These are phyloP conservation scores for Thielaviopsis populi DNA, from an alignment of 2,329 filamentous ascomycete species.

Conservation along the genomic window DNA sequence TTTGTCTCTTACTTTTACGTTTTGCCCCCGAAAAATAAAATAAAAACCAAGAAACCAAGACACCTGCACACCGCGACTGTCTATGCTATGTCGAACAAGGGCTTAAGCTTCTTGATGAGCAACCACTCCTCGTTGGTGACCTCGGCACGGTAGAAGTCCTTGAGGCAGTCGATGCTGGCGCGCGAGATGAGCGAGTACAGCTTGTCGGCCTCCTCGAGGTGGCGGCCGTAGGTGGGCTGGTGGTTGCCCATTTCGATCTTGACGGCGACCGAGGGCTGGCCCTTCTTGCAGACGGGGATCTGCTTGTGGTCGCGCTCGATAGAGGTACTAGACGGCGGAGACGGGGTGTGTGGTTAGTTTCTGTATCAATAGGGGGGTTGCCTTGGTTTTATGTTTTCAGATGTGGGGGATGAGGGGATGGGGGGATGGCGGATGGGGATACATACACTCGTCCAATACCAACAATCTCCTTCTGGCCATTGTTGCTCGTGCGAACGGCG, in stretches of 20 bases:
- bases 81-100: slow-evolving; percentile 74
- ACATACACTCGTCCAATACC: slow-evolving; percentile 84
- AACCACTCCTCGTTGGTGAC: slow-evolving; percentile 88
- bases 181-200: slow-evolving; percentile 82
- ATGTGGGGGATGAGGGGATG: no score
- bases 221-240: slow-evolving; percentile 87
- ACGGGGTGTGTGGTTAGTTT: slow-evolving; percentile 20
- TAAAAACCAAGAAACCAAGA: not conserved
- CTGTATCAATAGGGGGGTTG: not conserved
- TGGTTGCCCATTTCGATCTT: slow-evolving; percentile 91
- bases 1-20: not conserved
- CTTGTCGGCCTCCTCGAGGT: slow-evolving; percentile 79
- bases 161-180: slow-evolving; percentile 81
- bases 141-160: slow-evolving; percentile 84
- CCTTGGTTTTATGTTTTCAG: not conserved
- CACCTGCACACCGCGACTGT: no score
- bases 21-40: not conserved
- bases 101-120: slow-evolving; percentile 89
- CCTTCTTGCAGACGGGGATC: slow-evolving; percentile 81
- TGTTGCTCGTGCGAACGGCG: slow-evolving; percentile 69
- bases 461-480: slow-evolving; percentile 70
- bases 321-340: slow-evolving; percentile 47
- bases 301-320: slow-evolving; percentile 98
- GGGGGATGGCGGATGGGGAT: not conserved
- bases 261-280: slow-evolving; percentile 90